Evolutionary conservation across 2,329 filamentous ascomycete genomes (phyloP), one percentile per base, ranked within the genome.

Genomic region (Tricladium varicosporioides): DNA sequence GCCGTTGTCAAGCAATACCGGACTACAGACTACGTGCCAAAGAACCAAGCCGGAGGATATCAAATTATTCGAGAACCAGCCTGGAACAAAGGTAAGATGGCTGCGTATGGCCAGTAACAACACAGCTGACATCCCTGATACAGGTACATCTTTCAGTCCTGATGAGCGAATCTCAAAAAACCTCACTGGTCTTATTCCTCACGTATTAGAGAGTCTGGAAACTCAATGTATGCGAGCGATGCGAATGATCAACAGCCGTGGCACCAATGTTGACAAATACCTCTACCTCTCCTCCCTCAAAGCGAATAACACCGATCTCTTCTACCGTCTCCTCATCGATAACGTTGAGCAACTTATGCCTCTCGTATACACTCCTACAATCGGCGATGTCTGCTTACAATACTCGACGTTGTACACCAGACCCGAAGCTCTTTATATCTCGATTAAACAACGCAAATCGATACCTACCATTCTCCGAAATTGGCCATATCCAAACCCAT

Each of bases 401-500:
- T 99, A 96, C 84, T 96, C 92, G 42, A 91, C 93, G 68, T 85
- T 97, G 67, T 97, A 96, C 80, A 95, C 92, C 59, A 89, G 92
- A 65, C 92, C 94, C 18, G 94, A 97, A 80, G 92, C 89, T 63
- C 83, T 97, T 75, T 99, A 97, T 78, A 89, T 99, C 63, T 97
- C 92, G 60, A 97, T 91, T 76, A 89, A 91, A 75, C 93, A 99
- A 79, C 87, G 90, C 63, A 94, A 92, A 70, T 91, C 93, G 61
- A 90, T 97, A 63, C 85, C 86, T 68, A 87, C 89, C 47, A 92
- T 97, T 72, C 86, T 97, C 64, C 80, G 86, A 70, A 97, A 97
- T 75, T 99, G 94, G 94, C 92, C 91, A 27, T 88, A 94, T 73
- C 76, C 82, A 63, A 85, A 91, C 63, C 93, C 96, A 32, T 91